phyloP scores from a whole-genome alignment of 805 yeast genomes.

The Trichomonascus vanleenenianus region DNA sequence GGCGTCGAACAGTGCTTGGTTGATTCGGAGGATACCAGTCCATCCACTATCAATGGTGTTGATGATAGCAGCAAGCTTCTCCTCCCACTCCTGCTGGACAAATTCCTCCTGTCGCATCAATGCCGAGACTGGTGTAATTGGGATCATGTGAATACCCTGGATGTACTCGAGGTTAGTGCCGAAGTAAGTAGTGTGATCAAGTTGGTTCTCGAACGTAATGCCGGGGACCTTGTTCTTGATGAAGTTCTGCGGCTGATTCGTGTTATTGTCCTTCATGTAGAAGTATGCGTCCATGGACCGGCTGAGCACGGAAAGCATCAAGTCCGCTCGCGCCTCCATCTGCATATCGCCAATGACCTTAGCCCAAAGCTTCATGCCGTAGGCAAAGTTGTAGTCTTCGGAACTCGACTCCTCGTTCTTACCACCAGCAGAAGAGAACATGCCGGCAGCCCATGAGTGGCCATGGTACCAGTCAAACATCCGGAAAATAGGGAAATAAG shows the following conservation, averaged over 20 bases:
- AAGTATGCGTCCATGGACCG: conserved; percentile 51
- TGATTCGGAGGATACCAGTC: conserved; percentile 64
- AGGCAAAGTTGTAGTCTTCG: conserved; percentile 68
- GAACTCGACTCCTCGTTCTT: conserved; percentile 66
- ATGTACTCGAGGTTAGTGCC: conserved; percentile 58
- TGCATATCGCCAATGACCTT: conserved; percentile 43
- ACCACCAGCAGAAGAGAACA: conserved; percentile 58
- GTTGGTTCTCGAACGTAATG: conserved; percentile 68
- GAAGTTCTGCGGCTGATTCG: conserved; percentile 45
- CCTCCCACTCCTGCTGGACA: conserved; percentile 53
- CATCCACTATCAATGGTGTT: conserved; percentile 43
- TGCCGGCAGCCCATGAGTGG: conserved; percentile 74
- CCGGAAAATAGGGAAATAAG: conserved; percentile 60
- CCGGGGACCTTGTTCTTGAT: conserved; percentile 64
- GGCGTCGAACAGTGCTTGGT: conserved; percentile 71
- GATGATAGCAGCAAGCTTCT: conserved; percentile 38
- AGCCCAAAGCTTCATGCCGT: conserved; percentile 71
- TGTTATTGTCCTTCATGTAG: conserved; percentile 42
- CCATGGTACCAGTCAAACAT: conserved; percentile 69
- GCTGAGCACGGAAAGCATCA: conserved; percentile 52
- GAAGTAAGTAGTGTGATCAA: conserved; percentile 68
- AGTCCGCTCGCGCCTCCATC: conserved; percentile 51
- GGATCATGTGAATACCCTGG: conserved; percentile 78
- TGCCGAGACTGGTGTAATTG: conserved; percentile 56
- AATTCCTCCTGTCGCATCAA: conserved; percentile 44